Evolutionary conservation across 1,139 yeast species (phyloP).

Genomic region (Saccharomyces pastorianus): DNA sequence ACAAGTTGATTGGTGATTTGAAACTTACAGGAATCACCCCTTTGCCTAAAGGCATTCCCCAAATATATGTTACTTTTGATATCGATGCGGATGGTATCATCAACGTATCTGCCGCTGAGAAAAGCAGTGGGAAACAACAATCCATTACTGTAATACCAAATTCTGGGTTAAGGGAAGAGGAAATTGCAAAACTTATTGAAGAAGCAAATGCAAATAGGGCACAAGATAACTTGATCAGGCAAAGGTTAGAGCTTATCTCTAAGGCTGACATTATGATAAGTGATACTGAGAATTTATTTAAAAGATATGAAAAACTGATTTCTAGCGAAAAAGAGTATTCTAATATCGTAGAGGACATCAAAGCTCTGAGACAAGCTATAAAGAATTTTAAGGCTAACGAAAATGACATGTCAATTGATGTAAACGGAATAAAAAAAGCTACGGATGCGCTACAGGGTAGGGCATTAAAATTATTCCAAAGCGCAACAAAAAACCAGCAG

Average conservation of each 20-base stretch:
- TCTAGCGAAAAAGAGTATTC: slow-evolving; percentile 36
- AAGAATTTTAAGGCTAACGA: slow-evolving; percentile 39
- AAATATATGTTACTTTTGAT: slow-evolving; percentile 63
- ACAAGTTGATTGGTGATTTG: slow-evolving; percentile 65
- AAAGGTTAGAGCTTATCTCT: slow-evolving; percentile 30
- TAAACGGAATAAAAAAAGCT: slow-evolving; percentile 34
- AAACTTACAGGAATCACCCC: slow-evolving; percentile 59
- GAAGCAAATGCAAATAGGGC: slow-evolving; percentile 35
- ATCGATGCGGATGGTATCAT: slow-evolving; percentile 81
- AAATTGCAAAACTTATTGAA: slow-evolving; percentile 47
- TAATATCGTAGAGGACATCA: slow-evolving; percentile 25
- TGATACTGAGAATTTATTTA: slow-evolving; percentile 47
- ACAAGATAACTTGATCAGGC: slow-evolving; percentile 30
- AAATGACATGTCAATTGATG: slow-evolving; percentile 27
- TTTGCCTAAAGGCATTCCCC: slow-evolving; percentile 70
- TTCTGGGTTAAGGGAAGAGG: slow-evolving; percentile 58
- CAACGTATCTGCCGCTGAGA: slow-evolving; percentile 63
- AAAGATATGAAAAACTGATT: slow-evolving; percentile 36
- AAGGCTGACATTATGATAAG: slow-evolving; percentile 50
- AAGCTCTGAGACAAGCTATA: slow-evolving; percentile 28
- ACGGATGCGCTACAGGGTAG: slow-evolving; percentile 45
- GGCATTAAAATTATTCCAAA: slow-evolving; percentile 45
- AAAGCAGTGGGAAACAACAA: slow-evolving; percentile 45
- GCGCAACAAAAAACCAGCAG: slow-evolving; percentile 42
- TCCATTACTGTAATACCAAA: slow-evolving; percentile 67